Evolutionary conservation across 108 stramenopile genomes (phyloP).

Genomic region (Mediolabrus comicus): DNA sequence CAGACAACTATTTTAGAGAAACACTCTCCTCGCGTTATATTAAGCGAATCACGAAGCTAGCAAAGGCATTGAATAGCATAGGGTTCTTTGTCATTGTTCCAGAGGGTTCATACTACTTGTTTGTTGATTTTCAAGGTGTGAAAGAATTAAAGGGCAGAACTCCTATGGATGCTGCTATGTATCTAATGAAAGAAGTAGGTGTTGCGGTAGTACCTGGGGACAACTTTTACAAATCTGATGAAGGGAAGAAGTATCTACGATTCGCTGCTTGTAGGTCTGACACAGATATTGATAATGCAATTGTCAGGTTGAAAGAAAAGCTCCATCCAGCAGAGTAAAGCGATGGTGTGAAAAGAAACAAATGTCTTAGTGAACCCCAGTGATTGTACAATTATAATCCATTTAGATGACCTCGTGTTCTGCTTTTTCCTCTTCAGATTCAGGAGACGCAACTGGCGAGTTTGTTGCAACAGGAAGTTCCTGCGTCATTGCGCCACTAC

Average conservation of each 20-base stretch:
- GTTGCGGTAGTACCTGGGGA: constrained; percentile 77
- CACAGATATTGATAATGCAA: constrained; percentile 49
- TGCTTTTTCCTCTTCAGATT: background rate
- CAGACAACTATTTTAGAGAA: constrained; percentile 49
- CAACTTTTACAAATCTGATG: constrained; percentile 58
- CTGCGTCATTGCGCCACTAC: background rate
- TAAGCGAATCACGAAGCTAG: constrained; percentile 40
- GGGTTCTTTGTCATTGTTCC: constrained; percentile 56
- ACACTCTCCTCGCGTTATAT: constrained; percentile 40
- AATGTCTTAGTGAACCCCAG: background rate
- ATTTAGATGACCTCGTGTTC: constrained; percentile 15
- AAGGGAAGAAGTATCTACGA: constrained; percentile 46
- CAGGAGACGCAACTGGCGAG: background rate
- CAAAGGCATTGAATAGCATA: constrained; percentile 22
- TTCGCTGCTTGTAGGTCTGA: constrained; percentile 73
- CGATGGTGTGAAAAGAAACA: background rate
- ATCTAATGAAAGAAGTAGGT: constrained; percentile 52
- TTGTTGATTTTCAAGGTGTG: constrained; percentile 57
- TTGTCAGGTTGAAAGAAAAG: constrained; percentile 29
- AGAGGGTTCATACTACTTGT: constrained; percentile 70
- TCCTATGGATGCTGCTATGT: constrained; percentile 67
- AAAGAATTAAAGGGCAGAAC: constrained; percentile 1
- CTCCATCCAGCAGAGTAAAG: constrained; percentile 8
- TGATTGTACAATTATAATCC: background rate
- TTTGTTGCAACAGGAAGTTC: background rate